Conservation (phyloP, 2,329 filamentous ascomycete species). For the Amauroascus verrucosus region DNA sequence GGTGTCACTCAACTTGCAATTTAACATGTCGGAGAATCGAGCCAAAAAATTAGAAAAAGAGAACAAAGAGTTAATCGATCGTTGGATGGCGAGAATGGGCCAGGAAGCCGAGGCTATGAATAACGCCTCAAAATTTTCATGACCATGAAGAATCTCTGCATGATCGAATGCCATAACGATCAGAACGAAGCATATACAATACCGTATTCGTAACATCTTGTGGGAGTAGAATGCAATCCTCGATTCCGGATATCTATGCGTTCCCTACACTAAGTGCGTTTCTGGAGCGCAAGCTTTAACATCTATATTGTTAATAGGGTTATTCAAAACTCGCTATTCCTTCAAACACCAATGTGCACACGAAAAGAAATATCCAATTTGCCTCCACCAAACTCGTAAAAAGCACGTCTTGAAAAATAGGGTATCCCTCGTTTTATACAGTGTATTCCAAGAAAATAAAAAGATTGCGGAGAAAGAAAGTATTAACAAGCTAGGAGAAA, state of each 20-base stretch:
- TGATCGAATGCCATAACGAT: background rate
- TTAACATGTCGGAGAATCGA: slow-evolving; percentile 74
- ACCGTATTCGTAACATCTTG: background rate
- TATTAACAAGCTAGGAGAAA: background rate
- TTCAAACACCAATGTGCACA: too few relatives aligned
- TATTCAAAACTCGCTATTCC: too few relatives aligned
- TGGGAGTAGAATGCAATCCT: background rate
- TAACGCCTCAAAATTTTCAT: slow-evolving; percentile 40
- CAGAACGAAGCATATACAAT: background rate
- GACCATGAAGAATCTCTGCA: slow-evolving; percentile 15
- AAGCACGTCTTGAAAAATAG: background rate
- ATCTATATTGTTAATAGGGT: too few relatives aligned
- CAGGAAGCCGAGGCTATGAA: slow-evolving; percentile 87
- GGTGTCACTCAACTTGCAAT: slow-evolving; percentile 72
- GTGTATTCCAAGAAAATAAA: background rate
- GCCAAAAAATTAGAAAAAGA: slow-evolving; percentile 63
- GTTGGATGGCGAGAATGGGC: slow-evolving; percentile 84
- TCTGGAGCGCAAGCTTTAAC: too few relatives aligned
- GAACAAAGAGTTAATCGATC: slow-evolving; percentile 77
- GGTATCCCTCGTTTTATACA: background rate
- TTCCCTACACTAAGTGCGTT: background rate
- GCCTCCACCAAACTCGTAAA: background rate
- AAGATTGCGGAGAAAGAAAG: background rate
- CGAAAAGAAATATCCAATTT: background rate
- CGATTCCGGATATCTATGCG: background rate